Evolutionary conservation across 73 alveolate genomes (phyloP).

Genomic region (Uronychia setigera): DNA sequence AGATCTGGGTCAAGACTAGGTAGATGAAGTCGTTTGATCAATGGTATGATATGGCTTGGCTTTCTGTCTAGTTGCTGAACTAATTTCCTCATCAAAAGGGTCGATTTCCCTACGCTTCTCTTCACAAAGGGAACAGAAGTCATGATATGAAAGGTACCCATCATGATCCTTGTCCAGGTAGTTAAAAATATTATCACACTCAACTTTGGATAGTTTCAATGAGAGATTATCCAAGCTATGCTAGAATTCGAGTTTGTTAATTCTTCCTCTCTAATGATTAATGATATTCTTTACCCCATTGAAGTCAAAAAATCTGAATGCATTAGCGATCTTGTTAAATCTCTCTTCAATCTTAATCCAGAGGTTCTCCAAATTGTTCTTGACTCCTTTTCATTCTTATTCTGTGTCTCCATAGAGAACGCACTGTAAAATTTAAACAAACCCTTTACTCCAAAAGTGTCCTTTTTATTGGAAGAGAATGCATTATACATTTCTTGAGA

Average conservation of each 20-base stretch:
- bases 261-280: neutral
- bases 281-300: neutral
- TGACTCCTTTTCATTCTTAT: neutral
- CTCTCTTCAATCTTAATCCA: slow-evolving; percentile 45
- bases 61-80: no score
- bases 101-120: slow-evolving; percentile 40
- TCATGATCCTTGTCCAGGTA: slow-evolving; percentile 26
- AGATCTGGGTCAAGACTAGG: no score
- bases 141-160: slow-evolving; percentile 27
- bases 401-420: neutral
- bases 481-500: neutral
- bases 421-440: neutral
- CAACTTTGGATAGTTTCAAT: slow-evolving; percentile 10
- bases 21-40: no score
- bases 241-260: neutral
- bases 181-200: slow-evolving; percentile 21
- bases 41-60: no score
- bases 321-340: slow-evolving; percentile 31
- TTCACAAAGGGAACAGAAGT: slow-evolving; percentile 48
- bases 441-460: neutral
- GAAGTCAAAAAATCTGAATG: slow-evolving; percentile 53
- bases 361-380: neutral
- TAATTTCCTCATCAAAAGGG: slow-evolving; percentile 39
- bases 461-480: neutral
- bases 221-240: slow-evolving; percentile 24